Conservation (phyloP, 306 rosid species). For the Morella rubra region DNA sequence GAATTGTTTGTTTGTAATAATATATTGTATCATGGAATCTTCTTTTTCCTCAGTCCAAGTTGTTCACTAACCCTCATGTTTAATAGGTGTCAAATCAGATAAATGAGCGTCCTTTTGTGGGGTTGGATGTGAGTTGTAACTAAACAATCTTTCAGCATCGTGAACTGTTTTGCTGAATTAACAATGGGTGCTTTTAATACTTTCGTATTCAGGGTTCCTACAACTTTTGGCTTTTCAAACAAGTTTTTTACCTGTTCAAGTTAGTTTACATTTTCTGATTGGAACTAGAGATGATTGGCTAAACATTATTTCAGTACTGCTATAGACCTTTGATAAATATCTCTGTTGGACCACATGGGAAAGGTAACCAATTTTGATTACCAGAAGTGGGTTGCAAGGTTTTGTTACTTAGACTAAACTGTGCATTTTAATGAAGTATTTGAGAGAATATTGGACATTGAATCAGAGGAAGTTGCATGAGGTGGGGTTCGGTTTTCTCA, state of each 20-base stretch:
- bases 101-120: not conserved
- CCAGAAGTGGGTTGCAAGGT: not conserved
- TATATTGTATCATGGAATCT: not conserved
- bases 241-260: not conserved
- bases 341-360: not conserved
- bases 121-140: not conserved
- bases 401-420: not conserved
- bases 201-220: not conserved
- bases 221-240: not conserved
- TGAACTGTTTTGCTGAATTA: not conserved
- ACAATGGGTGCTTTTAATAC: not conserved
- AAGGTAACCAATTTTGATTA: not conserved
- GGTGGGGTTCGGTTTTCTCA: not conserved
- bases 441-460: not conserved
- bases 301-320: not conserved
- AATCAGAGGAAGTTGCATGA: not conserved
- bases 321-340: not conserved
- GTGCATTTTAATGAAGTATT: not conserved
- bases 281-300: constrained; percentile 2
- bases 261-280: not conserved
- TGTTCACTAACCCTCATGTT: not conserved
- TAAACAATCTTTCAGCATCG: not conserved
- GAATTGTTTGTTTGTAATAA: not conserved
- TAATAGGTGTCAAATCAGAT: not conserved
- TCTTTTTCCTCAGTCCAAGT: not conserved